Evolutionary conservation across 2,329 filamentous ascomycete genomes (phyloP).

Genomic region (Sporothrix schenckii): DNA sequence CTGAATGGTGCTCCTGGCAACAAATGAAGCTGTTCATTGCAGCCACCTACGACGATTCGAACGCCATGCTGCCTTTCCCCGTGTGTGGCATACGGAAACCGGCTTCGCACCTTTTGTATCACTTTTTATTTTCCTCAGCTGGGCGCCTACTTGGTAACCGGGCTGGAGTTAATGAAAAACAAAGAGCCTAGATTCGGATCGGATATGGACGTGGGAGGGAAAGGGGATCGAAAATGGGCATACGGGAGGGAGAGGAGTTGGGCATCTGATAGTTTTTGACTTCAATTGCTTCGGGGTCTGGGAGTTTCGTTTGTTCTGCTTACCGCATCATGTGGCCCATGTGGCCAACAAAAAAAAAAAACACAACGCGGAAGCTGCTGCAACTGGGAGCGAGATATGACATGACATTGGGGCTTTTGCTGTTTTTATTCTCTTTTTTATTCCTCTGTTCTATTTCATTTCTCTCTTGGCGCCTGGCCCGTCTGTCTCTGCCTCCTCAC

Average conservation of each 20-base stretch:
- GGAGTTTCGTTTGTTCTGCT: slow-evolving; percentile 26
- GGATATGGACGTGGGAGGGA: neutral
- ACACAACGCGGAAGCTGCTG: slow-evolving; percentile 25
- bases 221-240: slow-evolving; percentile 10
- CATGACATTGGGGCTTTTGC: slow-evolving; percentile 23
- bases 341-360: slow-evolving; percentile 17
- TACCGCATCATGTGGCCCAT: slow-evolving; percentile 16
- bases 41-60: slow-evolving; percentile 10
- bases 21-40: neutral
- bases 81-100: neutral
- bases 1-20: slow-evolving; percentile 12
- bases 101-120: neutral
- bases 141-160: neutral
- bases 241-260: neutral
- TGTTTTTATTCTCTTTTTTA: slow-evolving; percentile 2
- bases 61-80: neutral
- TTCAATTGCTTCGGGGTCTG: slow-evolving; percentile 20
- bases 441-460: neutral
- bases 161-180: slow-evolving; percentile 9
- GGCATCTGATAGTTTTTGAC: slow-evolving; percentile 16
- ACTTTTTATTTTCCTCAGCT: neutral
- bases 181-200: neutral
- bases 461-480: neutral
- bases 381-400: slow-evolving; percentile 26
- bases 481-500: slow-evolving; percentile 10